Base-by-base conservation (phyloP, 2,329 filamentous ascomycete species). In the Rutstroemia sp. region DNA sequence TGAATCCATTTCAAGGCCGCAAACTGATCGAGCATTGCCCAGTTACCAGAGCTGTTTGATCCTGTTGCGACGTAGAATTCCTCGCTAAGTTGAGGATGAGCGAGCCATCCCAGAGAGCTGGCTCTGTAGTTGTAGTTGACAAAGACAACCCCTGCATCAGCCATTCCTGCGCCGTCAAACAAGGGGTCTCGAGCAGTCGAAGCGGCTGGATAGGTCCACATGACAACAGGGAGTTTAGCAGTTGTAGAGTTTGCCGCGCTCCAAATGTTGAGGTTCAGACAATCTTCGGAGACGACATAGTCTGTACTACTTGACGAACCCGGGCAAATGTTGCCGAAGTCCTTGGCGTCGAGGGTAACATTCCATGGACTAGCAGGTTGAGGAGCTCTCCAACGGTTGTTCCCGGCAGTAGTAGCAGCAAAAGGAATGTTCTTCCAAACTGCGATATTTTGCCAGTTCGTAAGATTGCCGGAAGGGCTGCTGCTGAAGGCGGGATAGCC, bases 121-220 rank as follows among this genome's bases (percentile, higher is more conserved):
- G 86, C 77, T 4, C 83, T 76, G 64, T 84, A 84, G 68, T 83
- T 82, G 66, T 83, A 82, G 63, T 78, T 78, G 50, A 83, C 79
- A 51, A 80, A 73, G 10, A 84, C 69, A 49, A 83, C 53, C 10
- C 60, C 62, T 39, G 60, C 52, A 30, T 54, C 39, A 1, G 62
- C 62, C 61, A 63, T 62, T 9, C 61, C 62, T 3, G 54, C 60
- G n/a, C 61, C 61, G 17, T 64, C 52, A 42, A 63, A 64, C 3
- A 60, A 54, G 30, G 63, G 54, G 44, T 64, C 56, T 3, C 58
- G 59, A 49, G 50, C 50, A 46, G 50, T 25, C 27, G 27, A 19
- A n/a, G 25, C 50, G 10, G 50, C 50, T 23, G 59, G 59, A 39
- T 57, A 59, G n/a, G 39, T 51, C 60, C 60, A 76, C 1, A 77